These are phyloP conservation scores for Dioscorea alata DNA, from an alignment of 106 monocot species.

Conservation along the genomic window DNA sequence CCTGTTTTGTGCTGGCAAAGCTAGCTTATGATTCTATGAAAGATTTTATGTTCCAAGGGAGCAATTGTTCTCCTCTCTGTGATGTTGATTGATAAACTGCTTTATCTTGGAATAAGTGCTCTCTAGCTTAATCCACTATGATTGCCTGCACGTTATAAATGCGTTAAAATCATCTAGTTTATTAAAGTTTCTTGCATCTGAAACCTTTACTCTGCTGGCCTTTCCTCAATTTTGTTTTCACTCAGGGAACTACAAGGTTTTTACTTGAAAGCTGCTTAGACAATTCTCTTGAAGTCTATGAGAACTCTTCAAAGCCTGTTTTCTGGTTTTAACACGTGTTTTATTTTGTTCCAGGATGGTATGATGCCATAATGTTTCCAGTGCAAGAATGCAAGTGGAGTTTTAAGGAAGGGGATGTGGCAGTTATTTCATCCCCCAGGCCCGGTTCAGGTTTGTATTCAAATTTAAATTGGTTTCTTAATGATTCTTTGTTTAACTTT, in stretches of 20 bases:
- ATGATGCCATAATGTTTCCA: constrained; percentile 70
- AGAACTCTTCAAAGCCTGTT: no score
- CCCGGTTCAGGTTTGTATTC: constrained; percentile 59
- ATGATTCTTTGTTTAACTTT: not conserved
- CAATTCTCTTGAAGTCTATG: no score
- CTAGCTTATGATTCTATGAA: constrained; percentile 25
- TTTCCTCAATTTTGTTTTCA: no score
- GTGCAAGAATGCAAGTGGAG: constrained; percentile 76
- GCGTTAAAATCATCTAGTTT: no score
- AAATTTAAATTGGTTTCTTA: not conserved
- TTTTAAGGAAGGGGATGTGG: constrained; percentile 93
- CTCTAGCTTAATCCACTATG: no score
- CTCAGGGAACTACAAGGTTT: no score
- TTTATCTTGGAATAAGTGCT: not conserved
- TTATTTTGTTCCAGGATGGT: constrained; percentile 50
- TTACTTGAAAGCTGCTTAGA: no score
- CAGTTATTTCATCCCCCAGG: constrained; percentile 54
- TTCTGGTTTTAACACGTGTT: no score
- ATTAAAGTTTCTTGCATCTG: no score
- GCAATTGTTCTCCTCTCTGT: constrained; percentile 22
- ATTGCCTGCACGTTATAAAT: no score
- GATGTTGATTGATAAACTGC: constrained; percentile 11
- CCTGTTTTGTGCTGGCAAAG: constrained; percentile 33
- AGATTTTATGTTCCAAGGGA: constrained; percentile 37
- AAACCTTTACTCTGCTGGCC: no score